Evolutionary conservation across 192 early-diverging fungal species (phyloP).

Genomic region (Coemansia sp.): DNA sequence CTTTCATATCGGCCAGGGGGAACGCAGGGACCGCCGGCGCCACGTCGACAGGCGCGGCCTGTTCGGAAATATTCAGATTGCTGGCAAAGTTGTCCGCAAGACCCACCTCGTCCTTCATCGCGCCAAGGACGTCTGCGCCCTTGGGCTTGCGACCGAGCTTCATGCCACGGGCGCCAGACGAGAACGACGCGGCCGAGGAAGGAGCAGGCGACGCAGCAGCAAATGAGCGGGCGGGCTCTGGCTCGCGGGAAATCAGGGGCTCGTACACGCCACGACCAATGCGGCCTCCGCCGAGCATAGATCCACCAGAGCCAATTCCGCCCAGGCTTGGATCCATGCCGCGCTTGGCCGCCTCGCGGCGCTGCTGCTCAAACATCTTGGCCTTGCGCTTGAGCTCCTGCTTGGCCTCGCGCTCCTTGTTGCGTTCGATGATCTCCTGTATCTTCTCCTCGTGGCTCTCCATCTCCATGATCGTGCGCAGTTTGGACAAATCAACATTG

Average conservation of each 20-base stretch:
- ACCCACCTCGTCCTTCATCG: constrained; percentile 80
- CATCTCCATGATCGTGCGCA: constrained; percentile 95
- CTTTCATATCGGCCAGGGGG: constrained; percentile 56
- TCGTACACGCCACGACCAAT: constrained; percentile 53
- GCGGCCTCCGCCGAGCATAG: constrained; percentile 54
- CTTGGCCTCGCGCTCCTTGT: constrained; percentile 96
- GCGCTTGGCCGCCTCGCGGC: constrained; percentile 68
- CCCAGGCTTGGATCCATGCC: constrained; percentile 48
- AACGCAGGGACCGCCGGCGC: constrained; percentile 8
- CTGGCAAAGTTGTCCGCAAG: constrained; percentile 52
- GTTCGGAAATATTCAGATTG: constrained; percentile 23
- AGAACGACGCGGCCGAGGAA: constrained; percentile 15
- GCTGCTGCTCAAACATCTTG: constrained; percentile 86
- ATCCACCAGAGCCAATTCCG: constrained; percentile 56
- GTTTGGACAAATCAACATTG: constrained; percentile 84
- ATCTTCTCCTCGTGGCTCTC: constrained; percentile 98
- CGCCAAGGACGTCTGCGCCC: constrained; percentile 73
- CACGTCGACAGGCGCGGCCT: constrained; percentile 7
- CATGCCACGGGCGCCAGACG: constrained; percentile 78
- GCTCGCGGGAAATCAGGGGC: constrained; percentile 38
- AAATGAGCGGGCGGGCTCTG: constrained; percentile 39
- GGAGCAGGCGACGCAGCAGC: constrained; percentile 20
- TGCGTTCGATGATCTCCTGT: constrained; percentile 89
- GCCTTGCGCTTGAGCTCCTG: constrained; percentile 92
- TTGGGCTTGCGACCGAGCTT: constrained; percentile 90